Base-by-base conservation (phyloP, 129 eudicot species). In the Rutidosis leptorrhynchoides region DNA sequence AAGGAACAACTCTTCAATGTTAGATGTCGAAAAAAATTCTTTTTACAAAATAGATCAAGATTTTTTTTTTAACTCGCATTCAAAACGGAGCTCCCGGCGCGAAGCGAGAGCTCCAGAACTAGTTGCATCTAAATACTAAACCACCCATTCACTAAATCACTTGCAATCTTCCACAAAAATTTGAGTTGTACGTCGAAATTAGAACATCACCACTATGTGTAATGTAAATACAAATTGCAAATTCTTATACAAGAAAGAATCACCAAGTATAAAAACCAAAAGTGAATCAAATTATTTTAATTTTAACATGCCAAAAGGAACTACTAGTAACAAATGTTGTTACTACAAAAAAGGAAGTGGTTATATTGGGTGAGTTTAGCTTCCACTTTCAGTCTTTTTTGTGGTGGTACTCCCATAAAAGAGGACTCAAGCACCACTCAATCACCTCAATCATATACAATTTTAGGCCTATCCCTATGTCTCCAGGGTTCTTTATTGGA, bases 401-500 rank as follows among this genome's bases (percentile, higher is more conserved):
- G 49, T 78, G 74, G 72, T 65, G 70, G 64, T 28, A 65, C 70
- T 73, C 71, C 81, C 57, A 73, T 60, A 67, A 71, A 75, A 73
- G 68, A 60, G 45, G 57, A 79, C 52, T 51, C 61, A 16, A 70
- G 67, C 73, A 71, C 80, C 83, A 75, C 71, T 79, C 83, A 75
- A 75, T 82, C 79, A 62, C 71, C 27, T n/a, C 69, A 75, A 67
- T 74, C 79, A 75, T 59, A 68, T 49, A 74, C 74, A 75, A 61
- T 24, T 67, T 67, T 68, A 61, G 79, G 70, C 80, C 64, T 60
- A 68, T 56, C 74, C 79, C 70, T 75, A 68, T 62, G 9, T 68
- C 74, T 37, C 57, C 37, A 51, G 63, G 74, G 74, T 75, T 75
- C 72, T 64, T 55, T 75, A 69, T 74, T 30, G 48, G 74, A 54